A percentile compares a stretch with the other conserved stretches of the same genome.
These are phyloP conservation scores for Leccinum insolens DNA, from an alignment of 1,284 basidiomycete genomes.

Conservation along the genomic window DNA sequence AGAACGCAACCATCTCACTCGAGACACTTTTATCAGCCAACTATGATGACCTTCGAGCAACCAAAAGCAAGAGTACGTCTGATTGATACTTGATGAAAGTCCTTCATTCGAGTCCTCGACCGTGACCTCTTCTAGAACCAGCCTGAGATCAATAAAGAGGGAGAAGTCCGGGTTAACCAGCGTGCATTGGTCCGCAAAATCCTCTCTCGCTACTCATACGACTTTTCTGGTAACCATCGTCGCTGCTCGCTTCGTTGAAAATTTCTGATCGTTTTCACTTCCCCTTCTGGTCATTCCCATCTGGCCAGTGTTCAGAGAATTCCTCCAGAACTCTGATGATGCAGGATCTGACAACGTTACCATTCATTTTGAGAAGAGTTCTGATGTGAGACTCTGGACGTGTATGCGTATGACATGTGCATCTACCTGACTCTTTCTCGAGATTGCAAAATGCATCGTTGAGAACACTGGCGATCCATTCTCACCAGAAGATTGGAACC, in stretches of 20 bases:
- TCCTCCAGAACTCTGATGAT: conserved; percentile 94
- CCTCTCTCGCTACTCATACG: conserved; percentile 83
- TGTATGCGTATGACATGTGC: not conserved
- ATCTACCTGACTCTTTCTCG: not conserved
- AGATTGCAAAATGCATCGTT: conserved; percentile 78
- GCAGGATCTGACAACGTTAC: conserved; percentile 80
- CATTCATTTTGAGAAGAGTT: conserved; percentile 64
- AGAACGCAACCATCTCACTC: too few species aligned
- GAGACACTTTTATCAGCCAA: not conserved
- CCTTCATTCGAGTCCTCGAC: too few species aligned
- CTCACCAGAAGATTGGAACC: conserved; percentile 79
- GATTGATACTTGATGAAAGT: not conserved
- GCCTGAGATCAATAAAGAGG: conserved; percentile 42
- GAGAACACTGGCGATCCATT: conserved; percentile 86
- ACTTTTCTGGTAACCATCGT: conserved; percentile 59
- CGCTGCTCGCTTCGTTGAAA: not conserved
- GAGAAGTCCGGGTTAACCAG: conserved; percentile 92
- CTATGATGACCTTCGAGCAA: not conserved
- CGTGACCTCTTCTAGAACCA: conserved; percentile 24
- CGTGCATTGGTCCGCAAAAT: conserved; percentile 91
- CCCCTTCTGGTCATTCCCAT: not conserved
- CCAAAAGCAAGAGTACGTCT: not conserved
- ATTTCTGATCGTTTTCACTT: not conserved
- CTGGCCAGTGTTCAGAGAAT: conserved; percentile 79
- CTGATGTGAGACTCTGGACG: not conserved